Base-by-base conservation (phyloP, 176 grass and related monocot genomes). In the Lolium perenne region DNA sequence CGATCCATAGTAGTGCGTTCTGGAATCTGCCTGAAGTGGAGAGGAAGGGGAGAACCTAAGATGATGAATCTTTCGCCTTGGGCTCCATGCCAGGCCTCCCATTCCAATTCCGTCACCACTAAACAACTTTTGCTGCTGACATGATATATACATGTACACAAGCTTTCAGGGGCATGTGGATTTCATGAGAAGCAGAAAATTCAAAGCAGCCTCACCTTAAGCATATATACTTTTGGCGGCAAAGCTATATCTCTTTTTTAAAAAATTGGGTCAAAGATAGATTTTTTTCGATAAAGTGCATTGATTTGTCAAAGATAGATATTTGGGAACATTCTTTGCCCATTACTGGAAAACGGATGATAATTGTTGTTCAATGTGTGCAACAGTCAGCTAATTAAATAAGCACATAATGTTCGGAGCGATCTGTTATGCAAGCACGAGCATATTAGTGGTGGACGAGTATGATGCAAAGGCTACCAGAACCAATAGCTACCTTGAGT, bases 1-100 rank as follows among this genome's bases (percentile, higher is more conserved):
- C 89, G 66, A 86, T 58, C 14, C 66, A 23, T 74, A 47, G 60
- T 81, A 86, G 89, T 94, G 77, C 45, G 29, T 41, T 23, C 29
- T 61, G 80, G 91, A 92, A 88, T 84, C 83, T 88, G 61, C 83
- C 78, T 48, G 76, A 86, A 89, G 73, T 74, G 74, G 70, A 75
- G 88, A 83, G 80, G 63, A 76, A 54, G 87, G 46, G 58, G 81
- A 87, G 84, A 80, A 91, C 80, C 80, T 86, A 41, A 87, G 80
- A 86, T 59, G 89, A 81, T 88, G 91, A 91, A 91, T 95, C 86
- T 78, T 48, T 62, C 25, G 12, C 71, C 57, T 40, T 73, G 48
- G 23, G 74, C 47, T 80, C 75, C 89, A 90, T 64, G 84, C 84
- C 82, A 55, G 32, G 51, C 54, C 78, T 25, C 1, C 41, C 49